These are phyloP conservation scores for Juglanconis oblonga DNA, from an alignment of 2,329 filamentous ascomycete species.

Conservation along the genomic window DNA sequence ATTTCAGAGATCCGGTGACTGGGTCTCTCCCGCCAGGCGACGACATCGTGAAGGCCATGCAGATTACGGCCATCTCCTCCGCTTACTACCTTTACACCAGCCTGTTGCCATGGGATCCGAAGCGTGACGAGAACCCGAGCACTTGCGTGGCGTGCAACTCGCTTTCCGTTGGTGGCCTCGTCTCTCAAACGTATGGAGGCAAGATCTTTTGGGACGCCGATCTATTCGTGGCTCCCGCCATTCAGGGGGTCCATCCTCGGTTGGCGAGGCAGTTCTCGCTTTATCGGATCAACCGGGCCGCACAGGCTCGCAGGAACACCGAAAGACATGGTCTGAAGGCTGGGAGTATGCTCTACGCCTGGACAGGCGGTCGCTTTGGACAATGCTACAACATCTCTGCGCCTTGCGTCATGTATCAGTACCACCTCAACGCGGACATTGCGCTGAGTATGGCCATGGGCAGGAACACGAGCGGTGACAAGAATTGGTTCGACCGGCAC, in stretches of 20 bases:
- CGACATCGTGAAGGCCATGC: constrained; percentile 5
- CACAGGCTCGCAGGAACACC: constrained; percentile 58
- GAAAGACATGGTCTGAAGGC: constrained; percentile 52
- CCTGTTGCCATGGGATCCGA: constrained; percentile 7
- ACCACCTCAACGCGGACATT: constrained; percentile 69
- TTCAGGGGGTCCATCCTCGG: constrained; percentile 25
- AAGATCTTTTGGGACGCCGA: constrained; percentile 31
- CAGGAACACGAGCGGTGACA: constrained; percentile 25
- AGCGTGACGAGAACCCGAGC: constrained; percentile 7
- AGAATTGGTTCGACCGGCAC: constrained; percentile 13
- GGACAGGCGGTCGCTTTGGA: constrained; percentile 64
- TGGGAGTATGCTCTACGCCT: constrained; percentile 57
- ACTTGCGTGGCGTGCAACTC: constrained; percentile 19
- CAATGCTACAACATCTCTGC: constrained; percentile 64
- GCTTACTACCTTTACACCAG: constrained; percentile 17
- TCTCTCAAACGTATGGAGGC: constrained; percentile 28
- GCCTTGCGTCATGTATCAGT: constrained; percentile 68
- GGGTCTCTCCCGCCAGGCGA: constrained; percentile 10
- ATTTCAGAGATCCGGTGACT: constrained; percentile 14
- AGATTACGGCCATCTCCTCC: constrained; percentile 15
- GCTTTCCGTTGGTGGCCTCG: constrained; percentile 26
- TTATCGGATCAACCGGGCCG: constrained; percentile 25
- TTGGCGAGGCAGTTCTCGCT: constrained; percentile 26
- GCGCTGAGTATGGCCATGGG: constrained; percentile 40
- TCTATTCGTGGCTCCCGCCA: constrained; percentile 27